A percentile compares a stretch with the other conserved stretches of the same genome.
These are phyloP conservation scores for Leccinum rimulosum DNA, from an alignment of 768 basidiomycete species.

Conservation along the genomic window DNA sequence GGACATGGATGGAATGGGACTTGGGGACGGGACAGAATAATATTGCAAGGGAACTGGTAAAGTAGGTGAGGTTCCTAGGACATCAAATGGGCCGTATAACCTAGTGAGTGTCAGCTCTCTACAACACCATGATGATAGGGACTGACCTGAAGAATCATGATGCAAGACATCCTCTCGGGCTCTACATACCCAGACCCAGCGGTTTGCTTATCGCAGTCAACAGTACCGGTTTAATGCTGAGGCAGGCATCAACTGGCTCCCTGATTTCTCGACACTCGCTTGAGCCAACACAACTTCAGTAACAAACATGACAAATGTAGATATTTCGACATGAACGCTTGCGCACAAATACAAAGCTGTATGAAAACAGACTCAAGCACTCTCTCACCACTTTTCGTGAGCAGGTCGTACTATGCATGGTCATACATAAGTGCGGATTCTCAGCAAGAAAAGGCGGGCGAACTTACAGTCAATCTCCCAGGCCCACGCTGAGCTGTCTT, in stretches of 20 bases:
- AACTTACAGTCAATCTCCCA: constrained; percentile 78
- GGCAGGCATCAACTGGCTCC: too few species aligned
- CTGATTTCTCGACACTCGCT: not conserved
- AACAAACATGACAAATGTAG: not conserved
- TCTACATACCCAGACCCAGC: too few species aligned
- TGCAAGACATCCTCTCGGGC: too few species aligned
- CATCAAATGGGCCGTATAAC: too few species aligned
- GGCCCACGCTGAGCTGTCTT: constrained; percentile 71
- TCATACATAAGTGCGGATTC: not conserved
- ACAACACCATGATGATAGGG: too few species aligned
- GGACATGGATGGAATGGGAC: too few species aligned
- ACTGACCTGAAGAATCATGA: too few species aligned
- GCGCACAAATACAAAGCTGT: not conserved
- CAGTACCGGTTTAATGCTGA: not conserved
- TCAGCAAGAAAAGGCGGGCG: not conserved
- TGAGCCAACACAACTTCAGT: not conserved
- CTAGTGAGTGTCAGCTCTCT: too few species aligned
- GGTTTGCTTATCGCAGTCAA: too few species aligned
- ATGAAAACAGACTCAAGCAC: not conserved
- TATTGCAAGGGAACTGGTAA: too few species aligned
- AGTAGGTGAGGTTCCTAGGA: too few species aligned
- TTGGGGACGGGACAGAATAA: too few species aligned
- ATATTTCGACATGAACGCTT: not conserved
- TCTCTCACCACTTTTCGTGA: constrained; percentile 50
- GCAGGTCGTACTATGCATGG: constrained; percentile 43